phyloP scores from a whole-genome alignment of 768 basidiomycete genomes.

The Suillus discolor region DNA sequence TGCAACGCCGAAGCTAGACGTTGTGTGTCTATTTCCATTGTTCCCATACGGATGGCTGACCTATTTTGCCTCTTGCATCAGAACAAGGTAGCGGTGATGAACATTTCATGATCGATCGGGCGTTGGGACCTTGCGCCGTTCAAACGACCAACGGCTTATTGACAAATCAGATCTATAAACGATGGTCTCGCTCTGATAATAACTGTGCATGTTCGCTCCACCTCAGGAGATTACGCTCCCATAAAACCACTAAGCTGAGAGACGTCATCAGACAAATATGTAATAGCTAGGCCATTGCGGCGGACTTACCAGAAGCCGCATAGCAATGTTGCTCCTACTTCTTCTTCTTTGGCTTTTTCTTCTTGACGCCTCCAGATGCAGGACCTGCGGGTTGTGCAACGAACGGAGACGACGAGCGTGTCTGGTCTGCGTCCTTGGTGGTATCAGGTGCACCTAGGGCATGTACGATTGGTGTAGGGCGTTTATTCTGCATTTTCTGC shows the following conservation, averaged over 20 bases:
- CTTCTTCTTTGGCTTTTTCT: conserved; percentile 85
- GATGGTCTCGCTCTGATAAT: neutral
- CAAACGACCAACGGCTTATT: neutral
- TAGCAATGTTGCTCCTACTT: conserved; percentile 41
- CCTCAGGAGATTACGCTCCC: neutral
- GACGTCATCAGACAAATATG: neutral
- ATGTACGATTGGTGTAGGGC: conserved; percentile 37
- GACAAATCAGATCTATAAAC: neutral
- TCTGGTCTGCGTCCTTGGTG: conserved; percentile 25
- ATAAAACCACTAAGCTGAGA: neutral
- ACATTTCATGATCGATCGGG: too few relatives aligned
- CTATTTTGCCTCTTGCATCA: neutral
- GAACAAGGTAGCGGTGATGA: neutral
- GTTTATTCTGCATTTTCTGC: conserved; percentile 81
- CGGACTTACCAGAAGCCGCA: neutral
- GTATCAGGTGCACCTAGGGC: conserved; percentile 5
- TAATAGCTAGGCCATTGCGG: neutral
- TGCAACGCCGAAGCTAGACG: neutral
- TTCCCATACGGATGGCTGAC: neutral
- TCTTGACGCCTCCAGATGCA: conserved; percentile 68
- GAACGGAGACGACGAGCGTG: conserved; percentile 36
- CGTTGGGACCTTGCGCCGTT: neutral
- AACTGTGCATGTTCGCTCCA: neutral
- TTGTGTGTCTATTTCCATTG: neutral
- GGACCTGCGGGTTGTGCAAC: conserved; percentile 34